Evolutionary conservation across 108 stramenopile genomes (phyloP), one percentile per base, ranked within the genome.

Genomic region (Nitzschia putrida): DNA sequence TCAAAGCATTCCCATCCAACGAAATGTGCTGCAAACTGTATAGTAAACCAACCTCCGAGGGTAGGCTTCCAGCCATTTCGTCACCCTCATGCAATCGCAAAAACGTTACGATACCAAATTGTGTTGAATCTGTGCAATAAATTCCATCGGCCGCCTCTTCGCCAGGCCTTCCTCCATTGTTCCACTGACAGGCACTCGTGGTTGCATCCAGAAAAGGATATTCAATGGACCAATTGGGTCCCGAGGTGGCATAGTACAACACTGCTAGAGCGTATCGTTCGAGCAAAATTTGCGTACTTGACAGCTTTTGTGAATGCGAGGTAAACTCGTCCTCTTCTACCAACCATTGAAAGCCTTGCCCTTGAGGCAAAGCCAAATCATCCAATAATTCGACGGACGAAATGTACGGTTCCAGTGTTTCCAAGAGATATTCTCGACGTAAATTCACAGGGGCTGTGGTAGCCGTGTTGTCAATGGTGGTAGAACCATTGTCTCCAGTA

Each of bases 341-440:
- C 60, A 61, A 41, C 60, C 60, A 61, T 20, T 61, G 18, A 21
- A 41, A 41, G 40, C 34, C 60, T 61, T 61, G 60, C 16, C 3
- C 1, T 29, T 61, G 60, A 12, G 60, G 60, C 5, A 16, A 38
- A 49, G 47, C 18, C 6, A 18, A 18, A 6, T 49, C 18, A 18
- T 6, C 47, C 29, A 34, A 34, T 4, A 1, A 34, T 3, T 4
- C 4, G 3, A 34, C 4, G 29, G 1, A 3, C 3, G 29, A 34
- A 34, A 34, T 4, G 4, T 34, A 34, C 29, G 29, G 29, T 4
- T 34, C 29, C 4, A 34, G 29, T 3, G 4, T 34, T 34, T 34
- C 29, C 29, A 34, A 34, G 3, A 34, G 4, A 4, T 34, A 34
- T 34, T 34, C 29, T 34, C 4, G 29, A 4, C 29, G 29, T 3